These are phyloP conservation scores for Biscutella auriculata DNA, from an alignment of 441 rosid genomes.

Conservation along the genomic window DNA sequence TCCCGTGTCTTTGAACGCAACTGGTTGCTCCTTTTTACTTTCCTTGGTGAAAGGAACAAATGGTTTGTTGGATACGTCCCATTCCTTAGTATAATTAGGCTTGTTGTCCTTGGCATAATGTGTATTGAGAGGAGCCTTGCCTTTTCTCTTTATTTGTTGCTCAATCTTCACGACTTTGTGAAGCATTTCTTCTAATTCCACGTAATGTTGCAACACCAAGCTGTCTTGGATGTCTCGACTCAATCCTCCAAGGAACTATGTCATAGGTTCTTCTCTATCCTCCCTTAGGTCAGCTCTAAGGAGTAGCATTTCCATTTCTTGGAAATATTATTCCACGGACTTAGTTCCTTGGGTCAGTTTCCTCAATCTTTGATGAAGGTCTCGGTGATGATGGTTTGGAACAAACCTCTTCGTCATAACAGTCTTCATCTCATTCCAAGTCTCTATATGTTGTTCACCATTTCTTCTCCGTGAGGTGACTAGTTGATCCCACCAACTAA, in stretches of 20 bases:
- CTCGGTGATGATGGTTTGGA: neutral
- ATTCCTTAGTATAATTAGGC: neutral
- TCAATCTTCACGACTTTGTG: neutral
- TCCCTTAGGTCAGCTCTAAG: neutral
- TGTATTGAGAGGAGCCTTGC: neutral
- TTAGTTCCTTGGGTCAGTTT: neutral
- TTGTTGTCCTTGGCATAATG: no score
- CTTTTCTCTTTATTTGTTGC: neutral
- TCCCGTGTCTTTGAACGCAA: fast-evolving
- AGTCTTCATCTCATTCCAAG: no score
- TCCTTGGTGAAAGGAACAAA: neutral
- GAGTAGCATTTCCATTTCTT: neutral
- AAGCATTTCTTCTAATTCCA: neutral
- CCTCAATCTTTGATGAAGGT: neutral
- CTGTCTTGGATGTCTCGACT: neutral
- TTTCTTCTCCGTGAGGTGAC: no score
- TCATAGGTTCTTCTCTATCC: neutral
- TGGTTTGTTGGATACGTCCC: neutral
- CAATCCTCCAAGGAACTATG: neutral
- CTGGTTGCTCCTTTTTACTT: neutral
- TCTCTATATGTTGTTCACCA: no score
- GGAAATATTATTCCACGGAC: neutral
- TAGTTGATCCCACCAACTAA: no score
- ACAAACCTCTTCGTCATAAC: no score
- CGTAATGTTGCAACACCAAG: neutral